phyloP scores from a whole-genome alignment of 345 rosid genomes.

The Erucastrum elatum region DNA sequence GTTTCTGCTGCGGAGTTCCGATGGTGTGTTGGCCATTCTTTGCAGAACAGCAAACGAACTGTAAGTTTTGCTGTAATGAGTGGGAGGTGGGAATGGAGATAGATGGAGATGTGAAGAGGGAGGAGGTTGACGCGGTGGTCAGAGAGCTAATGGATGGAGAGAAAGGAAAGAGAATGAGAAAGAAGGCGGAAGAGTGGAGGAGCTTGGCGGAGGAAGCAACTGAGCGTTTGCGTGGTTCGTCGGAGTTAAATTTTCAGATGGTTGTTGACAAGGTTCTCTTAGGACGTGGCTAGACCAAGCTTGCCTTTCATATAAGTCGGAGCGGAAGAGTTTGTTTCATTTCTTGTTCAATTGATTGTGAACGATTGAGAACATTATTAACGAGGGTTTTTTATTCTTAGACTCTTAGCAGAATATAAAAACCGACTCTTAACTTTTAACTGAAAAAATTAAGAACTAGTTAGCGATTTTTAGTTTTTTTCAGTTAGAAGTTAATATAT shows the following conservation, averaged over 20 bases:
- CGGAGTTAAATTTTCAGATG: conserved; percentile 35
- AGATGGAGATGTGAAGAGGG: conserved; percentile 50
- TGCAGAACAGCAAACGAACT: conserved; percentile 62
- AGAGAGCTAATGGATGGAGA: conserved; percentile 57
- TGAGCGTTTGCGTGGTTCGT: conserved; percentile 35
- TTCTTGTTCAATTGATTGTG: too few relatives aligned
- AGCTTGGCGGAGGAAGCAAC: conserved; percentile 34
- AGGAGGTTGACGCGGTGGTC: conserved; percentile 48
- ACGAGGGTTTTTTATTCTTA: too few relatives aligned
- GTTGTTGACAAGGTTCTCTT: conserved; percentile 40
- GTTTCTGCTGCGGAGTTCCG: conserved; percentile 49
- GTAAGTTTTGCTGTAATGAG: conserved; percentile 45
- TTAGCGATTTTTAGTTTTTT: too few relatives aligned
- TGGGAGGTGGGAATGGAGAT: conserved; percentile 70
- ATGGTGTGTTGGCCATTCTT: conserved; percentile 67
- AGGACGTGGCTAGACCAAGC: neutral
- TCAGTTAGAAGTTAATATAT: too few relatives aligned
- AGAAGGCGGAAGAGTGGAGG: conserved; percentile 47
- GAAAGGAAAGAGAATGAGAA: conserved; percentile 51
- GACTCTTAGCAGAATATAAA: too few relatives aligned
- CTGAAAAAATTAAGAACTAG: too few relatives aligned
- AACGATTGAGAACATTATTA: too few relatives aligned
- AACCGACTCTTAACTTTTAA: too few relatives aligned
- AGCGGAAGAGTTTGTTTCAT: too few relatives aligned
- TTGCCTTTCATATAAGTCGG: too few relatives aligned